These are phyloP conservation scores for Ophidiomyces ophidiicola DNA, from an alignment of 2,329 filamentous ascomycete species.

Conservation along the genomic window DNA sequence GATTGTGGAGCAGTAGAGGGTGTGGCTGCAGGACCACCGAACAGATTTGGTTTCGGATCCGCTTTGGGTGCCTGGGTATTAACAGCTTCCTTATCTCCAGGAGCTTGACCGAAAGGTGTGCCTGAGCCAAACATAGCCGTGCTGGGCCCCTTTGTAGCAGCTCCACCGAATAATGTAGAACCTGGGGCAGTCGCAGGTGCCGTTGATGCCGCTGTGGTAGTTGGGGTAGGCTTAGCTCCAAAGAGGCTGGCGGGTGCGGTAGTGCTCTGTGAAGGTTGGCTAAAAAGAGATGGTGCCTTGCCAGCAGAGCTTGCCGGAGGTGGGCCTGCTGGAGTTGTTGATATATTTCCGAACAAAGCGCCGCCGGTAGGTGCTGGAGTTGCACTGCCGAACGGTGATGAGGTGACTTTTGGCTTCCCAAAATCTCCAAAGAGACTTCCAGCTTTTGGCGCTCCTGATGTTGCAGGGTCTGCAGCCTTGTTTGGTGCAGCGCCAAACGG, in stretches of 20 bases:
- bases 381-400: constrained; percentile 24
- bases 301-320: constrained; percentile 28
- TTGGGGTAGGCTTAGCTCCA: constrained; percentile 1
- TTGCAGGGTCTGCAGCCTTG: constrained; percentile 26
- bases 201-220: constrained; percentile 21
- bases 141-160: constrained; percentile 4
- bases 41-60: constrained; percentile 11
- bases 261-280: constrained; percentile 2
- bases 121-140: background rate
- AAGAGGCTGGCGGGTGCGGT: background rate
- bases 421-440: constrained; percentile 26
- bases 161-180: constrained; percentile 18
- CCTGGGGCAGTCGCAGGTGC: constrained; percentile 22
- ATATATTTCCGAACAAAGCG: constrained; percentile 31
- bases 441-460: constrained; percentile 23
- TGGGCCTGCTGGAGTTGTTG: constrained; percentile 41
- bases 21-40: constrained; percentile 15
- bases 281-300: constrained; percentile 18
- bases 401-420: constrained; percentile 17
- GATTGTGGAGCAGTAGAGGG: constrained; percentile 13
- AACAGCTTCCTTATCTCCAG: constrained; percentile 6
- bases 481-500: constrained; percentile 29
- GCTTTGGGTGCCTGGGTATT: background rate
- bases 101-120: constrained; percentile 7
- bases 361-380: constrained; percentile 30